Conservation (phyloP, 371 early-diverging fungal species). For the Gilbertella persicaria region DNA sequence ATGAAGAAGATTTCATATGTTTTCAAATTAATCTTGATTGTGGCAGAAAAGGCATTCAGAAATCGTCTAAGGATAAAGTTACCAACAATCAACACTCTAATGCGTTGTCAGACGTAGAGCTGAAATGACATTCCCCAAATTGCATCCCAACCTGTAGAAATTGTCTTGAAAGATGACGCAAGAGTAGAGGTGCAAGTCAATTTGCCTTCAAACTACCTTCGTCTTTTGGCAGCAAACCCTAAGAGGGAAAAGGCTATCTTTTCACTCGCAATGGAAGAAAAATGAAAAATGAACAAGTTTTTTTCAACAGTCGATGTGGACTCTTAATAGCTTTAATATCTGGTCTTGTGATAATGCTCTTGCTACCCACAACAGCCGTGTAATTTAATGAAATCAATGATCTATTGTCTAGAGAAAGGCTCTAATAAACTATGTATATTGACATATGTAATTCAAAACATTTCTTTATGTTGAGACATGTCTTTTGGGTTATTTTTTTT, state of each 20-base stretch:
- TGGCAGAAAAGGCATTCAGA: not conserved
- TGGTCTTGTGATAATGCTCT: not conserved
- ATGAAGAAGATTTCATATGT: not conserved
- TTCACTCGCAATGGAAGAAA: not conserved
- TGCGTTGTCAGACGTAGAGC: not conserved
- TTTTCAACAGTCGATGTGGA: not conserved
- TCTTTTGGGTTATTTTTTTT: no score
- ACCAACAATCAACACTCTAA: not conserved
- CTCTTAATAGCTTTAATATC: not conserved
- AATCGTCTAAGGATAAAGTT: not conserved
- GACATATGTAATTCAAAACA: no score
- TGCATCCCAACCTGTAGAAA: not conserved
- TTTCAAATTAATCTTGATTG: not conserved
- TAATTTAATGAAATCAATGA: no score
- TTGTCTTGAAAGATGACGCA: not conserved
- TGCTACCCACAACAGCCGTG: not conserved
- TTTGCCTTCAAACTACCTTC: not conserved
- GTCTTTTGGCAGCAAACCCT: not conserved
- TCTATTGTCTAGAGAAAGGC: no score
- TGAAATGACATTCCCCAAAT: not conserved
- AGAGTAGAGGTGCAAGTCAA: not conserved
- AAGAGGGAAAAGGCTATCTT: not conserved
- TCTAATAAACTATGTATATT: no score
- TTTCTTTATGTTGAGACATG: no score
- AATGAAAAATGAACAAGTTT: not conserved